Conservation (phyloP, 2,329 filamentous ascomycete genomes). For the Aspergillus persii region DNA sequence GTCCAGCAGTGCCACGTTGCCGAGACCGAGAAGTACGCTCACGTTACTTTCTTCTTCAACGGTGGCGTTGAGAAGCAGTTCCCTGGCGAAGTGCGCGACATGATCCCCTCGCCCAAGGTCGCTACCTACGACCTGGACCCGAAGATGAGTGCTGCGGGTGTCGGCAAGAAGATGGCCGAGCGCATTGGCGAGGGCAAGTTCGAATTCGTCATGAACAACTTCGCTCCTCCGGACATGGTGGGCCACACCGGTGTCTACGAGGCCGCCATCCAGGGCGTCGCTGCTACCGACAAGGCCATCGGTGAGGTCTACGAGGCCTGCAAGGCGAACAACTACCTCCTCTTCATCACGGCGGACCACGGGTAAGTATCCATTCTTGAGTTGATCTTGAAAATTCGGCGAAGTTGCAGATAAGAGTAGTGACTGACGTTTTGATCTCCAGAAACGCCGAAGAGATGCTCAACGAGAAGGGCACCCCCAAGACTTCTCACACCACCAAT, state of each 20-base stretch:
- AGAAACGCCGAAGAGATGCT: conserved; percentile 98
- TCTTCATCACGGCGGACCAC: conserved; percentile 96
- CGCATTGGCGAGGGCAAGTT: conserved; percentile 80
- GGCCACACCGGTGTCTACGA: conserved; percentile 98
- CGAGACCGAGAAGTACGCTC: conserved; percentile 98
- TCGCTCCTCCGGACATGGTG: conserved; percentile 98
- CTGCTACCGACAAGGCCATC: conserved; percentile 90
- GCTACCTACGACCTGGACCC: conserved; percentile 93
- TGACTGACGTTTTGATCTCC: neutral
- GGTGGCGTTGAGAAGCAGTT: conserved; percentile 97
- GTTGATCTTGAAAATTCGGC: neutral
- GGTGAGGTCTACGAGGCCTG: conserved; percentile 88
- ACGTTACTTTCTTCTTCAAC: conserved; percentile 99
- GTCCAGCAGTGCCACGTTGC: conserved; percentile 94
- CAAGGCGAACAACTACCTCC: conserved; percentile 86
- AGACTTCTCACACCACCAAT: conserved; percentile 97
- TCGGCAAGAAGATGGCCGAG: conserved; percentile 86
- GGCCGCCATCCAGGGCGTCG: conserved; percentile 79
- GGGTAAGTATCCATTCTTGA: conserved; percentile 57
- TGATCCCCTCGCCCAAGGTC: conserved; percentile 92
- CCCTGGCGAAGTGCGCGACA: conserved; percentile 84
- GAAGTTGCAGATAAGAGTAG: neutral
- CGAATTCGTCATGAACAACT: conserved; percentile 99
- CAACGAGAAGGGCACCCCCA: conserved; percentile 89
- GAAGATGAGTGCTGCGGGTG: conserved; percentile 90